phyloP scores from a whole-genome alignment of 106 monocot species.

The Phalaenopsis aphrodite region DNA sequence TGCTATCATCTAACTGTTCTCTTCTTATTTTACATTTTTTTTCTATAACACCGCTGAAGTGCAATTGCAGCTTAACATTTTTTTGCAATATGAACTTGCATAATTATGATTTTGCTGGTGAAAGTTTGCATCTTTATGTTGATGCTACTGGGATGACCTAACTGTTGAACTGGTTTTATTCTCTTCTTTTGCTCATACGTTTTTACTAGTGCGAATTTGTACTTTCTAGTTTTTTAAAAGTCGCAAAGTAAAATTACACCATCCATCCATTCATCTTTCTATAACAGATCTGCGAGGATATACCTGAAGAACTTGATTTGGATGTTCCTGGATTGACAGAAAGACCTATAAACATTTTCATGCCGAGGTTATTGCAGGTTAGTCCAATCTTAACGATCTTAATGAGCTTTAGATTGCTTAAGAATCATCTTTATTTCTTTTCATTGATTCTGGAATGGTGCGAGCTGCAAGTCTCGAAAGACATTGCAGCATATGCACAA shows the following conservation, averaged over 20 bases:
- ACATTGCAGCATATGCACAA: background rate
- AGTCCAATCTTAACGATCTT: background rate
- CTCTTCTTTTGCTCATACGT: background rate
- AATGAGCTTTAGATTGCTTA: background rate
- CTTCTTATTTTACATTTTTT: background rate
- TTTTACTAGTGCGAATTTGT: background rate
- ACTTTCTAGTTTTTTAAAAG: background rate
- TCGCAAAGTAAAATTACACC: background rate
- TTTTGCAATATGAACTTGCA: background rate
- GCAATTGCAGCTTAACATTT: background rate
- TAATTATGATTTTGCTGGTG: background rate
- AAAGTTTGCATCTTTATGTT: background rate
- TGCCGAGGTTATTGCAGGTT: constrained; percentile 93
- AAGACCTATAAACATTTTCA: constrained; percentile 84
- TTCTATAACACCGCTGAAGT: background rate
- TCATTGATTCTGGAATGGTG: background rate
- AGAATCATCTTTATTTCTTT: background rate
- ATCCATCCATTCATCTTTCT: constrained; percentile 2
- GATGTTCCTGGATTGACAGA: constrained; percentile 90
- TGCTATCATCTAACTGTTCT: background rate
- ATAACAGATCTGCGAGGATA: constrained; percentile 86
- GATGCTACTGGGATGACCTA: background rate
- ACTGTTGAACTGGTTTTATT: background rate
- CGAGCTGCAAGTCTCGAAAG: background rate
- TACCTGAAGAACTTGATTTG: constrained; percentile 81